These are phyloP conservation scores for Leccinum variicolor DNA, from an alignment of 768 basidiomycete species.

Conservation along the genomic window DNA sequence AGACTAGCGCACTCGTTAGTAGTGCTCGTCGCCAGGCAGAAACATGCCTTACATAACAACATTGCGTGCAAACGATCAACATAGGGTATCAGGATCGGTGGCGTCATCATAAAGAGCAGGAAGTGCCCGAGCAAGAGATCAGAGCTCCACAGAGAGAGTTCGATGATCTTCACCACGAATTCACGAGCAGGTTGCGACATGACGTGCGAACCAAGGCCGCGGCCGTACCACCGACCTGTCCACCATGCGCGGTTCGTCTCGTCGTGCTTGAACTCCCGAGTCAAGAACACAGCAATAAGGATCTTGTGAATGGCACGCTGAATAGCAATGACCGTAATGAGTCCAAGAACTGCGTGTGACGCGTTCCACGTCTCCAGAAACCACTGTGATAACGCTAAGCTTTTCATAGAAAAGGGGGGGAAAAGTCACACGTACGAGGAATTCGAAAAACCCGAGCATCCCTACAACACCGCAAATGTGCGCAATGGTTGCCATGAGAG, in stretches of 20 bases:
- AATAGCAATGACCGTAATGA: slow-evolving; percentile 87
- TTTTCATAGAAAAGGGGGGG: neutral
- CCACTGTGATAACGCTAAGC: slow-evolving; percentile 56
- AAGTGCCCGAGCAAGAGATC: slow-evolving; percentile 88
- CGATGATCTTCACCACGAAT: slow-evolving; percentile 96
- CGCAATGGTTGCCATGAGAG: slow-evolving; percentile 87
- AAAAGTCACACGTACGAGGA: slow-evolving; percentile 60
- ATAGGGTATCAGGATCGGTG: slow-evolving; percentile 86
- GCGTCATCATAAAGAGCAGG: slow-evolving; percentile 86
- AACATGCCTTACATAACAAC: slow-evolving; percentile 61
- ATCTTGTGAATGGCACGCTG: slow-evolving; percentile 93
- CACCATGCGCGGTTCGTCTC: slow-evolving; percentile 99
- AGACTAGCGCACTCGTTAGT: slow-evolving; percentile 53
- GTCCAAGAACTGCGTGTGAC: slow-evolving; percentile 89
- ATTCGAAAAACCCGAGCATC: slow-evolving; percentile 93
- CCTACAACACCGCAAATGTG: slow-evolving; percentile 82
- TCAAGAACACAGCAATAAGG: slow-evolving; percentile 89
- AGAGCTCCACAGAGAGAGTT: slow-evolving; percentile 92
- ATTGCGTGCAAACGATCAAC: slow-evolving; percentile 90
- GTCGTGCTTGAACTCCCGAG: slow-evolving; percentile 99
- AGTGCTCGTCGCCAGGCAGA: slow-evolving; percentile 7
- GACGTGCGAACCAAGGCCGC: slow-evolving; percentile 84
- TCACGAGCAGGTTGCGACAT: slow-evolving; percentile 99
- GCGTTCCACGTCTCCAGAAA: slow-evolving; percentile 91
- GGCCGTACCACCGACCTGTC: slow-evolving; percentile 97